These are phyloP conservation scores for Zygotorulaspora sp. DNA, from an alignment of 805 yeast genomes.

Conservation along the genomic window DNA sequence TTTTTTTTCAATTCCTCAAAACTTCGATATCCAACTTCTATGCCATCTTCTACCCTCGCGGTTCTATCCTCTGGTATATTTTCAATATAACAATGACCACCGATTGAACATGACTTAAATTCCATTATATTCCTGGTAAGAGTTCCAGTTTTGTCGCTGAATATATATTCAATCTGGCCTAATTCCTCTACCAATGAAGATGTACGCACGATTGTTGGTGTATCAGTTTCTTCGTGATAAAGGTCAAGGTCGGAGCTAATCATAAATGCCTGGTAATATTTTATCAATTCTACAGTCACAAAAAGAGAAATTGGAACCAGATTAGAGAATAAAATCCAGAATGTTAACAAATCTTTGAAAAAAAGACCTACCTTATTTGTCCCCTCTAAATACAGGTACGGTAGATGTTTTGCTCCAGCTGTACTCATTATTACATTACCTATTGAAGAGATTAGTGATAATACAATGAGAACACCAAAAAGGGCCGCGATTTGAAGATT, in stretches of 20 bases:
- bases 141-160: constrained; percentile 97
- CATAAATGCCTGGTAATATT: constrained; percentile 90
- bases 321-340: constrained; percentile 94
- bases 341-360: constrained; percentile 83
- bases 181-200: constrained; percentile 94
- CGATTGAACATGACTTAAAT: constrained; percentile 88
- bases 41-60: constrained; percentile 69
- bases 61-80: constrained; percentile 88
- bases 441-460: constrained; percentile 74
- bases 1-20: constrained; percentile 58
- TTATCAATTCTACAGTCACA: constrained; percentile 93
- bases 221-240: constrained; percentile 81
- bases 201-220: constrained; percentile 93
- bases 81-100: constrained; percentile 82
- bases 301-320: constrained; percentile 96
- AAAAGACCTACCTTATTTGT: constrained; percentile 66
- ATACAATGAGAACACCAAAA: constrained; percentile 69
- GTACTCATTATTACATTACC: constrained; percentile 79
- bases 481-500: constrained; percentile 87
- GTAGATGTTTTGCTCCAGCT: constrained; percentile 43
- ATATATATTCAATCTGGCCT: constrained; percentile 94
- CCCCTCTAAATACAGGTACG: constrained; percentile 65
- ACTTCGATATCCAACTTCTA: constrained; percentile 72
- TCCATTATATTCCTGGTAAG: constrained; percentile 95
- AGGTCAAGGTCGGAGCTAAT: constrained; percentile 92